These are phyloP conservation scores for Triglochin maritima DNA, from an alignment of 106 monocot species.

Conservation along the genomic window DNA sequence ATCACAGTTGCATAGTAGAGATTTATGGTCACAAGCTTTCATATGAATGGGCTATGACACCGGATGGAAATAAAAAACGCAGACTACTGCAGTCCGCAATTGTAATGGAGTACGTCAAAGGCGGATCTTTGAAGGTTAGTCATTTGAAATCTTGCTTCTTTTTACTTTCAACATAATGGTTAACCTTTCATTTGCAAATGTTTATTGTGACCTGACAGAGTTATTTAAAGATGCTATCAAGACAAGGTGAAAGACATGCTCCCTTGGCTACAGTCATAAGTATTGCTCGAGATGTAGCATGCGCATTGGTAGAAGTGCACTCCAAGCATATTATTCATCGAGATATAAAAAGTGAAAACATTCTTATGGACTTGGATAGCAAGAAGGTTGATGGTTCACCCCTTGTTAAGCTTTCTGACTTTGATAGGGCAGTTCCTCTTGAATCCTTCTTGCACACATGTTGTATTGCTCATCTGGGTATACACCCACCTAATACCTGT, in stretches of 20 bases:
- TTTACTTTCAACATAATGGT: neutral
- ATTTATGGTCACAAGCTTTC: conserved; percentile 93
- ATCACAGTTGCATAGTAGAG: conserved; percentile 74
- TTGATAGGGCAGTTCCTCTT: conserved; percentile 86
- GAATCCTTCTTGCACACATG: conserved; percentile 61
- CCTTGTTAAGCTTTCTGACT: conserved; percentile 87
- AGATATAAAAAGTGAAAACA: conserved; percentile 93
- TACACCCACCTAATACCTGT: conserved; percentile 80
- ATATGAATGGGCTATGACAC: conserved; percentile 48
- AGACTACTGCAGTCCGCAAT: conserved; percentile 64
- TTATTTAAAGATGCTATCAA: conserved; percentile 52
- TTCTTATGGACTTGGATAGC: conserved; percentile 69
- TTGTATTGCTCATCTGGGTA: conserved; percentile 77
- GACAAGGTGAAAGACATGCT: conserved; percentile 51
- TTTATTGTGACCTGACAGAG: conserved; percentile 26
- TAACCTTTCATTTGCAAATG: neutral
- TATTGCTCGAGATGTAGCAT: conserved; percentile 77
- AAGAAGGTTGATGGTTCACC: conserved; percentile 47
- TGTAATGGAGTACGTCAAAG: conserved; percentile 81
- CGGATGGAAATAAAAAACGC: conserved; percentile 35
- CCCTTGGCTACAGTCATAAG: conserved; percentile 48
- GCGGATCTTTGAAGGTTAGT: conserved; percentile 79
- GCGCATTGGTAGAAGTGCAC: conserved; percentile 77
- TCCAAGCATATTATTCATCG: conserved; percentile 87
- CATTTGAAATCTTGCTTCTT: neutral